Conservation (phyloP, 179 eudicot genomes). For the Beta macrorhiza region DNA sequence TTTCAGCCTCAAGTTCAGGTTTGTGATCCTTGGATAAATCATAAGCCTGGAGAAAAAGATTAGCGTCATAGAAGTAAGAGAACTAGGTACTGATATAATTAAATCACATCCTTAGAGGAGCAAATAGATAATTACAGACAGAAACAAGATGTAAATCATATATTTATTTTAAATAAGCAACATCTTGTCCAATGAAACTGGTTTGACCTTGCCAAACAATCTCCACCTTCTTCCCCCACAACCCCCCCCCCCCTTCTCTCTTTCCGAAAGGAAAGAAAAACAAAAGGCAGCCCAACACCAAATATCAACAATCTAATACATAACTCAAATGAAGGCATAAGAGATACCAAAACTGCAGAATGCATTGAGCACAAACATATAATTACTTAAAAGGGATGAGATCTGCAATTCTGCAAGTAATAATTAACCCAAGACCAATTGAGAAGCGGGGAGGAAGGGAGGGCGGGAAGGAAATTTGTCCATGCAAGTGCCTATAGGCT, state of each 20-base stretch:
- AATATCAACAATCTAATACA: not conserved
- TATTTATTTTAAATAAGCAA: too few species aligned
- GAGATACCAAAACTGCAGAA: not conserved
- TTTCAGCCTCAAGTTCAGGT: constrained; percentile 52
- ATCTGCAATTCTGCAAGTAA: too few species aligned
- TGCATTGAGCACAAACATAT: not conserved
- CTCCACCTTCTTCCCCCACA: not conserved
- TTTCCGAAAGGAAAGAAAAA: not conserved
- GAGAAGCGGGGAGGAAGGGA: not conserved
- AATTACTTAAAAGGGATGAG: not conserved
- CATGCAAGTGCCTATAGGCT: not conserved
- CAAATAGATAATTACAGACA: too few species aligned
- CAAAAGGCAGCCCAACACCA: too few species aligned
- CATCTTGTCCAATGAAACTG: too few species aligned
- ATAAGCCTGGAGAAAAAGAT: constrained; percentile 54
- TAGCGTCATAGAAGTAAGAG: constrained; percentile 12
- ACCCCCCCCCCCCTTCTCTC: not conserved
- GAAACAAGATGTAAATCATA: too few species aligned
- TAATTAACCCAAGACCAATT: not conserved
- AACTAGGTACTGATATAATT: not conserved
- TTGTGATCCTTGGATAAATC: constrained; percentile 31
- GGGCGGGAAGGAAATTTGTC: not conserved
- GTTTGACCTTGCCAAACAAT: not conserved
- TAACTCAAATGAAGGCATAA: not conserved
- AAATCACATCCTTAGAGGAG: not conserved